These are phyloP conservation scores for Cyberlindnera bimundalis DNA, from an alignment of 805 yeast species.

Conservation along the genomic window DNA sequence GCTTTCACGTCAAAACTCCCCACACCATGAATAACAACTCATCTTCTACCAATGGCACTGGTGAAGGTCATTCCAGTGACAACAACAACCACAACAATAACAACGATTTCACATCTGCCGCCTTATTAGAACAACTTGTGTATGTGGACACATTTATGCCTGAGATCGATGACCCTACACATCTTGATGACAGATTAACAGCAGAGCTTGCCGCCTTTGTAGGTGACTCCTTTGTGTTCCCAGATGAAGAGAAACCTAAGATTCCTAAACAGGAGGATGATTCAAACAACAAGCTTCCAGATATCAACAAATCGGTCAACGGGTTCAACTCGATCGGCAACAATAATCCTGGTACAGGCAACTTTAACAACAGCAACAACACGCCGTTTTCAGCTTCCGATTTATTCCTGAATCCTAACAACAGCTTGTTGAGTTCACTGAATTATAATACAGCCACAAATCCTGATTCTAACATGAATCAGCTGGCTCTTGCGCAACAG, in stretches of 20 bases:
- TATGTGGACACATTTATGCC: constrained; percentile 76
- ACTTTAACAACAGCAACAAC: not conserved
- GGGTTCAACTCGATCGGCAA: no score
- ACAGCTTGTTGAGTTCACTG: not conserved
- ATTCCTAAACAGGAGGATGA: constrained; percentile 17
- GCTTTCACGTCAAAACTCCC: no score
- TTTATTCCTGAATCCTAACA: constrained; percentile 1
- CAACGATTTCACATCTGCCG: constrained; percentile 35
- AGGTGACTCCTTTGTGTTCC: constrained; percentile 74
- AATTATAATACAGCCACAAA: constrained; percentile 1
- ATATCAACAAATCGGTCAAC: not conserved
- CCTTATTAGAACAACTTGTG: constrained; percentile 68
- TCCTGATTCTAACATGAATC: not conserved
- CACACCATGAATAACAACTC: not conserved
- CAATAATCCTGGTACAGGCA: not conserved
- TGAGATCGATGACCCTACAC: constrained; percentile 39
- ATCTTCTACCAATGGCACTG: not conserved
- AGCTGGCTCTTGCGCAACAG: not conserved
- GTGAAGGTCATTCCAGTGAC: not conserved
- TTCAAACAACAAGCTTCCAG: constrained; percentile 3
- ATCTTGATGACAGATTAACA: constrained; percentile 49
- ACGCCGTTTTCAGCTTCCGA: not conserved
- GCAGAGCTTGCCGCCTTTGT: constrained; percentile 80
- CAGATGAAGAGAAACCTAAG: constrained; percentile 72
- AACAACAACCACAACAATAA: constrained; percentile 13